Base-by-base conservation (phyloP, 805 yeast genomes). In the Kodamaea hsintzibuensis region DNA sequence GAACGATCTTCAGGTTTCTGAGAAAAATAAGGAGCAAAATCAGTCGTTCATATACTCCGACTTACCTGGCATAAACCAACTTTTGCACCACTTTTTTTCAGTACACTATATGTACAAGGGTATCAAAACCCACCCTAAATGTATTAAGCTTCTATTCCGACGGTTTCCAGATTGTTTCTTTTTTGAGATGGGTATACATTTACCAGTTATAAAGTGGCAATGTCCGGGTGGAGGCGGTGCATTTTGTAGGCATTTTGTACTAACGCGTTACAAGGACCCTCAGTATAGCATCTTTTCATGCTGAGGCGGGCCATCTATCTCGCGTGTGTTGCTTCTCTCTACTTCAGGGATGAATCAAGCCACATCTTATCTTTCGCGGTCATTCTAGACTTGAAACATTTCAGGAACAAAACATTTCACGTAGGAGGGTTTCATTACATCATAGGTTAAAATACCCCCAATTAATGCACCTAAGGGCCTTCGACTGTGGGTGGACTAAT, bases 351-450 rank as follows among this genome's bases (percentile, higher is more conserved):
- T 30, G 13, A 30, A 30, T 25, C 44, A 16, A 40, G 44, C 44
- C 44, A 40, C 44, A 19, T 7, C 25, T 19, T 40, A 40, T 30
- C 35, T 30, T 30, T 30, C 35, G 35, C 25, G 44, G 44, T 13
- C 44, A 40, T 40, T 40, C 44, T 40, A 40, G 44, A 40, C 44
- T 40, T 40, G 44, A 40, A 40, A 40, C 44, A 40, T 16, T n/a
- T 16, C 42, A 38, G 19, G 42, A 17, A 17, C 44, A 17, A 12
- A 19, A 7, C 19, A 12, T 30, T 30, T 30, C 35, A 30, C 13
- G 10, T 30, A 5, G n/a, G 10, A 17, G 3, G 19, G 18, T 9
- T 40, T 22, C 10, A 40, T 40, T 40, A 40, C 44, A 40, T 40
- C 44, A 40, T 40, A 16, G n/a, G 7, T 7, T 9, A n/a, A 38